Evolutionary conservation across 148 eudicot species (phyloP).

Genomic region (Limonium bicolor): DNA sequence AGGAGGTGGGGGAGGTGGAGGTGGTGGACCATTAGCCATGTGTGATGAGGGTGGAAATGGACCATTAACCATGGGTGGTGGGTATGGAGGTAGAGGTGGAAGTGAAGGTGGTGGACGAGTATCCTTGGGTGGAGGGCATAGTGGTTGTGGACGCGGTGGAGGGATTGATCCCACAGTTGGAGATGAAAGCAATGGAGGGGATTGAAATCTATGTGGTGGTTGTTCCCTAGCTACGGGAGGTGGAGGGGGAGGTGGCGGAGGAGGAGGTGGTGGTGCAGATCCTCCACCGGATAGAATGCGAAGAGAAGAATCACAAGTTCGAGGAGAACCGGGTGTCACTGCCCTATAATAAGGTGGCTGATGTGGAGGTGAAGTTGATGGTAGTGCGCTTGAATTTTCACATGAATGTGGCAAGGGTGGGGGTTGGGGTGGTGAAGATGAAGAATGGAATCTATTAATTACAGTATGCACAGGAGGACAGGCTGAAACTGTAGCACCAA

Average conservation of each 20-base stretch:
- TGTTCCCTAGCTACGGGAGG: too few species aligned
- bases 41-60: constrained; percentile 1
- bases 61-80: constrained; percentile 8
- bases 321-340: too few species aligned
- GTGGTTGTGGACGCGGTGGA: constrained; percentile 1
- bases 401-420: neutral
- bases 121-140: neutral
- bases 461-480: too few species aligned
- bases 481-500: constrained; percentile 10
- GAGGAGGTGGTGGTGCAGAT: neutral
- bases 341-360: neutral
- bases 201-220: too few species aligned
- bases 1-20: constrained; percentile 17
- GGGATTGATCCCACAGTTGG: too few species aligned
- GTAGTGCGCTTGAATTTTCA: neutral
- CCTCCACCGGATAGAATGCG: neutral
- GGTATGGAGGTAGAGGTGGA: constrained; percentile 15
- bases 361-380: neutral
- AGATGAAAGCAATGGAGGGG: too few species aligned
- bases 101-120: constrained; percentile 11
- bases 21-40: constrained; percentile 6
- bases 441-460: too few species aligned
- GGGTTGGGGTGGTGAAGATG: constrained; percentile 7
- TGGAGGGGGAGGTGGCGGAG: constrained; percentile 10
- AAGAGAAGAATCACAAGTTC: too few species aligned